These are phyloP conservation scores for Tulasnella sp. DNA, from an alignment of 768 basidiomycete genomes.

Conservation along the genomic window DNA sequence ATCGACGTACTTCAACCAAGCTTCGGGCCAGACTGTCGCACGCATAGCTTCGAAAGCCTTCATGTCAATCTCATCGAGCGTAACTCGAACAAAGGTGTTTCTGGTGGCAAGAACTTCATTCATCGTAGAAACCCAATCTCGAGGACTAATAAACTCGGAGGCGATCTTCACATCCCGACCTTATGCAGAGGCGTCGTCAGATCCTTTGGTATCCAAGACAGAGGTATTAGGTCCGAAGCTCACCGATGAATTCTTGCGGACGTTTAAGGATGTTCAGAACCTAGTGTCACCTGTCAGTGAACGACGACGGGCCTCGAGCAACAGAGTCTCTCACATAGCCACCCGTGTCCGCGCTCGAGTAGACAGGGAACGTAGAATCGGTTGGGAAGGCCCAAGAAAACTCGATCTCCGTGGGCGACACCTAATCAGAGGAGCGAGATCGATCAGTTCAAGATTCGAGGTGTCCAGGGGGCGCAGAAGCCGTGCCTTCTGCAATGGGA, in stretches of 20 bases:
- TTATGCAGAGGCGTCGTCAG: neutral
- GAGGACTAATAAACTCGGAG: neutral
- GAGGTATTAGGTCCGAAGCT: neutral
- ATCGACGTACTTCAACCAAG: neutral
- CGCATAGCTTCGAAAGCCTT: neutral
- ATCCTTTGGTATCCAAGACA: neutral
- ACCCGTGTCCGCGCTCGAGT: neutral
- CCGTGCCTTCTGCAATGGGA: neutral
- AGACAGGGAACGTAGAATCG: neutral
- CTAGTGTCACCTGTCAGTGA: neutral
- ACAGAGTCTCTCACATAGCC: neutral
- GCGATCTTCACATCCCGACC: neutral
- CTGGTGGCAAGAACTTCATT: neutral
- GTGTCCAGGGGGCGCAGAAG: neutral
- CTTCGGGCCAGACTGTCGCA: neutral
- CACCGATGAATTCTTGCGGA: neutral
- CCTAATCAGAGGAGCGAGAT: neutral
- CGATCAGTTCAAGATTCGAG: neutral
- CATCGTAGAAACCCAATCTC: constrained; percentile 7
- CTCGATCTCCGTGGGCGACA: neutral
- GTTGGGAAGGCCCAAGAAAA: constrained; percentile 2
- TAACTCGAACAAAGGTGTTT: neutral
- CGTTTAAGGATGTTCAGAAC: neutral
- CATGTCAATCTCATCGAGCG: neutral
- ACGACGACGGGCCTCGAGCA: neutral